Evolutionary conservation across 2,329 filamentous ascomycete species (phyloP).

Genomic region (Fonsecaea erecta): DNA sequence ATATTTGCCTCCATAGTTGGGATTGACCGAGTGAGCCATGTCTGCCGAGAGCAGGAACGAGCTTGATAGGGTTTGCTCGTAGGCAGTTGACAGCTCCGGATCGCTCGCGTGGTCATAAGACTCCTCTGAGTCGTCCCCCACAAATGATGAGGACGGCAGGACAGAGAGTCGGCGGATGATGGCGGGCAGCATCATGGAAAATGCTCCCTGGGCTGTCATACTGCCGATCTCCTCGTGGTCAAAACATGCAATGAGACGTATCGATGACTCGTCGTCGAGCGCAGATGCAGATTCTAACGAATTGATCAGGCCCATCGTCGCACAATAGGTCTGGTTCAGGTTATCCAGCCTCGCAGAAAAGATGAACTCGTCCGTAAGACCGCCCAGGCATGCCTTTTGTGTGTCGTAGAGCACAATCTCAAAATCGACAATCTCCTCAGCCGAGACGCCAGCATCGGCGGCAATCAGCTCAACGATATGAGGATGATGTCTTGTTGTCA

Average conservation of each 20-base stretch:
- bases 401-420: slow-evolving; percentile 97
- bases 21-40: slow-evolving; percentile 96
- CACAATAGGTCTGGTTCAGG: slow-evolving; percentile 94
- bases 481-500: slow-evolving; percentile 84
- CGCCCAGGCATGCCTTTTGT: slow-evolving; percentile 86
- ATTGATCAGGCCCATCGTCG: slow-evolving; percentile 79
- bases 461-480: slow-evolving; percentile 85
- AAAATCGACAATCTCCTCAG: slow-evolving; percentile 82
- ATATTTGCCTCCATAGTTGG: slow-evolving; percentile 92
- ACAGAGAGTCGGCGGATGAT: slow-evolving; percentile 85
- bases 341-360: slow-evolving; percentile 97
- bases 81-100: slow-evolving; percentile 73
- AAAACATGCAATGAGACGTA: slow-evolving; percentile 91
- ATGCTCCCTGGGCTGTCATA: slow-evolving; percentile 86
- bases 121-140: slow-evolving; percentile 60
- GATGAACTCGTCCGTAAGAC: slow-evolving; percentile 90
- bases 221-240: slow-evolving; percentile 98
- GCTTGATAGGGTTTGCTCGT: slow-evolving; percentile 86
- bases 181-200: slow-evolving; percentile 87
- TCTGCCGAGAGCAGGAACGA: slow-evolving; percentile 96
- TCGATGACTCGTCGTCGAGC: slow-evolving; percentile 76
- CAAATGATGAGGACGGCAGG: slow-evolving; percentile 65
- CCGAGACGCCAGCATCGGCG: slow-evolving; percentile 71
- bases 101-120: slow-evolving; percentile 67
- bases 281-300: slow-evolving; percentile 69